Conservation (phyloP, 106 monocot species). For the Cymbidium sinense region DNA sequence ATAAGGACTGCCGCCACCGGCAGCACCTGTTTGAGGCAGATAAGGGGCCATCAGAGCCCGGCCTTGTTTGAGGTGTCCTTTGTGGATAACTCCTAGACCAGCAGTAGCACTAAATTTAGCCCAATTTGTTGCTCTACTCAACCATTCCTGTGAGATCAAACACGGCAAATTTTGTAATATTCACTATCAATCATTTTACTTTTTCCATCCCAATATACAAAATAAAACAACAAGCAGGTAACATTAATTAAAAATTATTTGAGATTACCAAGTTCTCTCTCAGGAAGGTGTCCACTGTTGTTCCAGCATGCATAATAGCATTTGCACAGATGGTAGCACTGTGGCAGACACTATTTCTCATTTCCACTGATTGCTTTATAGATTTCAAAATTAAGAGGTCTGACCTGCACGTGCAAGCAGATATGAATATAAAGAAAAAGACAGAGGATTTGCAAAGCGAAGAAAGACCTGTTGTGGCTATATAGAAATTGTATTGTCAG, state of each 20-base stretch:
- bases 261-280: slow-evolving; percentile 85
- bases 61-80: slow-evolving; percentile 97
- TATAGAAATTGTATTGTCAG: slow-evolving; percentile 91
- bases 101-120: slow-evolving; percentile 99
- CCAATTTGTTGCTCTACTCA: slow-evolving; percentile 99
- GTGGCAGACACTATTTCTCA: slow-evolving; percentile 99
- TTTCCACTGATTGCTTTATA: slow-evolving; percentile 98
- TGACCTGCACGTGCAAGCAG: slow-evolving; percentile 44
- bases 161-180: not conserved
- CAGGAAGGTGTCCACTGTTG: slow-evolving; percentile 96
- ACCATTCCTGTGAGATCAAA: slow-evolving; percentile 65
- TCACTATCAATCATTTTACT: not conserved
- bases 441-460: not conserved
- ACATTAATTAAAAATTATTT: not conserved
- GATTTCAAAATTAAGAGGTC: slow-evolving; percentile 95
- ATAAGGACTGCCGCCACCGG: slow-evolving; percentile 87
- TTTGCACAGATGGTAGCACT: slow-evolving; percentile 99
- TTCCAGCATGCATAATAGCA: slow-evolving; percentile 99
- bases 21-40: slow-evolving; percentile 90
- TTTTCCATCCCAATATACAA: not conserved
- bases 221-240: not conserved
- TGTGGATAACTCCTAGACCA: slow-evolving; percentile 95
- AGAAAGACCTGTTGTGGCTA: slow-evolving; percentile 80
- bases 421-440: not conserved
- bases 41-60: slow-evolving; percentile 98